A percentile compares a stretch with the other conserved stretches of the same genome.
These are phyloP conservation scores for Pyricularia pennisetigena DNA, from an alignment of 2,329 filamentous ascomycete species.

Conservation along the genomic window DNA sequence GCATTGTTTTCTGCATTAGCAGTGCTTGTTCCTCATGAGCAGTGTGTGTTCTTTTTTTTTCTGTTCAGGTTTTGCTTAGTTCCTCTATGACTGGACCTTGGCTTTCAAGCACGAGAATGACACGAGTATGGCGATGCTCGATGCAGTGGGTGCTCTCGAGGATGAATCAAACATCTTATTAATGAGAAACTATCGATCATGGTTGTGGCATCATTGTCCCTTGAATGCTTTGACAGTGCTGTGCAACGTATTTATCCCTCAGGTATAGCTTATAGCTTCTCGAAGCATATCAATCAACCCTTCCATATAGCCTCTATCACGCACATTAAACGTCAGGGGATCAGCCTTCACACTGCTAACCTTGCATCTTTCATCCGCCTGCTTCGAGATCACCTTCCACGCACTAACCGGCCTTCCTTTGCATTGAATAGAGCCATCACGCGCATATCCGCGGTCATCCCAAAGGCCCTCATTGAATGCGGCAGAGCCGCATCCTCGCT, in stretches of 20 bases:
- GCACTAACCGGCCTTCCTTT: constrained; percentile 10
- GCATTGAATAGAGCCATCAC: constrained; percentile 11
- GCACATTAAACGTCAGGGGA: not conserved
- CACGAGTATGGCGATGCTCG: not conserved
- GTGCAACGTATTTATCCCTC: no score
- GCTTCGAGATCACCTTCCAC: constrained; percentile 9
- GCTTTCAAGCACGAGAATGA: not conserved
- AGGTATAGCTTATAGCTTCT: no score
- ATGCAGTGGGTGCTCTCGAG: not conserved
- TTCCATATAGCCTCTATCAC: constrained; percentile 1
- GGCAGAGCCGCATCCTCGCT: not conserved
- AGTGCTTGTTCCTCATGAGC: not conserved
- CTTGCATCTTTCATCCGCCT: constrained; percentile 8
- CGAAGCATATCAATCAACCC: not conserved
- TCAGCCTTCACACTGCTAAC: not conserved
- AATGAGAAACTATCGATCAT: not conserved
- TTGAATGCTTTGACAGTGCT: not conserved
- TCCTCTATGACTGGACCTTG: not conserved
- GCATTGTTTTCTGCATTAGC: not conserved
- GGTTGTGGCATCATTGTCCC: not conserved
- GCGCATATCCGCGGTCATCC: not conserved
- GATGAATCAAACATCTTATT: not conserved
- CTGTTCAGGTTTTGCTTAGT: not conserved
- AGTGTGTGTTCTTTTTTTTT: not conserved
- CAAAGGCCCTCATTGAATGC: not conserved